Percentiles rank a stretch among this genome's conserved stretches.
Evolutionary conservation across 805 yeast species (phyloP).

Genomic region (Ogataea nakhonphanomensis): DNA sequence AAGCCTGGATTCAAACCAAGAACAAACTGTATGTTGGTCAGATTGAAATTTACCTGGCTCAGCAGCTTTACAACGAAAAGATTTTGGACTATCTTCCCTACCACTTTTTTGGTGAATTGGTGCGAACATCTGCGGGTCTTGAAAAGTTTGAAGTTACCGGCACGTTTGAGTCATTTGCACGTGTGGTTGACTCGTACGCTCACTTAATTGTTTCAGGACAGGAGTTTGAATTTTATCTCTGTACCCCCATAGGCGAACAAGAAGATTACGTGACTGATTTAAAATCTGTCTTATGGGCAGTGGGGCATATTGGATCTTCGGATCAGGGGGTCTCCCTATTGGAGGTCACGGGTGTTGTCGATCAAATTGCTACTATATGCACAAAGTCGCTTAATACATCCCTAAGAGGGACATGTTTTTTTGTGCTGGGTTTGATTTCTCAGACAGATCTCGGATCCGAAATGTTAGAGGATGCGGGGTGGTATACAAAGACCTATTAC

Average conservation of each 20-base stretch:
- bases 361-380: slow-evolving; percentile 52
- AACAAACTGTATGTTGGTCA: slow-evolving; percentile 45
- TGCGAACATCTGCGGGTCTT: slow-evolving; percentile 79
- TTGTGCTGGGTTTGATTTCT: slow-evolving; percentile 70
- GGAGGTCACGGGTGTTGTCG: slow-evolving; percentile 45
- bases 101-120: slow-evolving; percentile 78
- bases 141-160: slow-evolving; percentile 43
- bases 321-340: slow-evolving; percentile 61
- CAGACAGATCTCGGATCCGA: slow-evolving; percentile 78
- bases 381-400: slow-evolving; percentile 49
- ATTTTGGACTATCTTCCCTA: slow-evolving; percentile 38
- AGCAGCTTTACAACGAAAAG: slow-evolving; percentile 18
- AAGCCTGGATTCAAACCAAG: slow-evolving; percentile 55
- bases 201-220: slow-evolving; percentile 15
- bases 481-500: slow-evolving; percentile 53
- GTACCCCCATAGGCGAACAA: slow-evolving; percentile 25
- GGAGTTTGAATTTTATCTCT: slow-evolving; percentile 20
- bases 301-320: slow-evolving; percentile 78
- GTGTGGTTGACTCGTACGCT: slow-evolving; percentile 18
- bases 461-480: slow-evolving; percentile 73
- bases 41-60: slow-evolving; percentile 40
- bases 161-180: slow-evolving; percentile 23
- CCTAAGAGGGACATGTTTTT: slow-evolving; percentile 73
- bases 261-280: slow-evolving; percentile 42
- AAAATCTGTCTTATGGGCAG: slow-evolving; percentile 81